Conservation (phyloP, 306 rosid genomes). For the Cucurbita maxima region DNA sequence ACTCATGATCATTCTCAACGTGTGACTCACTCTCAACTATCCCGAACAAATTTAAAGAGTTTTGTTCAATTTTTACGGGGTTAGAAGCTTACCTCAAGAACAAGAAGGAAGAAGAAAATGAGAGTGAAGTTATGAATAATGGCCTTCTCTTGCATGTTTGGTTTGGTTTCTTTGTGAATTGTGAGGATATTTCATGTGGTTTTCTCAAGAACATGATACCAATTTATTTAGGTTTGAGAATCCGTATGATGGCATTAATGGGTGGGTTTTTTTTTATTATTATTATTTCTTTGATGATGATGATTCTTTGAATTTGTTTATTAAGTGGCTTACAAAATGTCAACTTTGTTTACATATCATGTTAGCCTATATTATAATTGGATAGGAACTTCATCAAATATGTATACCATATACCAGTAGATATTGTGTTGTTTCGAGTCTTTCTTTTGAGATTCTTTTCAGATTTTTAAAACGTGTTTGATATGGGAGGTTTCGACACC, state of each 20-base stretch:
- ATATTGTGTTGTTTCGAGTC: no score
- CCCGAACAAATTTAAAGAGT: no score
- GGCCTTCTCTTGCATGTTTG: background rate
- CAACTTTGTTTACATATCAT: background rate
- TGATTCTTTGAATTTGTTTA: background rate
- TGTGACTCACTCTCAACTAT: no score
- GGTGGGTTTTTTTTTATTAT: background rate
- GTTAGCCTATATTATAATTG: background rate
- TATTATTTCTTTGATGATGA: background rate
- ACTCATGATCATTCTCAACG: no score
- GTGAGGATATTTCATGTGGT: background rate
- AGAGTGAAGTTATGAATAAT: background rate
- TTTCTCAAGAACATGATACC: background rate
- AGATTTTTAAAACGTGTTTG: no score
- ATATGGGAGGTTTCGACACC: no score
- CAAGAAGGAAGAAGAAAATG: background rate
- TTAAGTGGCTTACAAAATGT: background rate
- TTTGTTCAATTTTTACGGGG: background rate
- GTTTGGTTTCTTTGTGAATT: background rate
- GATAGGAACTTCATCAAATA: background rate
- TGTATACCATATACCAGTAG: no score
- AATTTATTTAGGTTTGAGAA: background rate
- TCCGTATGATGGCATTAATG: background rate
- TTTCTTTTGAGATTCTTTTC: no score
- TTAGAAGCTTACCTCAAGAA: constrained; percentile 1